Evolutionary conservation across 1,284 basidiomycete genomes (phyloP).

Genomic region (Heliocybe sulcata): DNA sequence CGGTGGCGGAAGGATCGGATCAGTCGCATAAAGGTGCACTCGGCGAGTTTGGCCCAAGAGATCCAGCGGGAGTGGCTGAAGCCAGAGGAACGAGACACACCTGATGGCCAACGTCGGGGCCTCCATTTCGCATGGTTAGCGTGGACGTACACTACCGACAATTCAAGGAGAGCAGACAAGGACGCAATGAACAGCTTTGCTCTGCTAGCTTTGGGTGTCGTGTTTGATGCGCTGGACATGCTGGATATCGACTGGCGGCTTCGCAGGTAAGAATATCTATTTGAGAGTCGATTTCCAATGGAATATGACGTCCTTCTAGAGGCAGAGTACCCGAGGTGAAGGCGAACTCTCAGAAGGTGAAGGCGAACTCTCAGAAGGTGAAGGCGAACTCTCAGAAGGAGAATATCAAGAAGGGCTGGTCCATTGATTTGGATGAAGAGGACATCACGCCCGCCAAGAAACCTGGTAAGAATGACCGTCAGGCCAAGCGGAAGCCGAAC

Average conservation of each 20-base stretch:
- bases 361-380: too few species aligned
- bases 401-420: slow-evolving; percentile 16
- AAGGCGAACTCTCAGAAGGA: slow-evolving; percentile 8
- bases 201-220: slow-evolving; percentile 48
- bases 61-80: slow-evolving; percentile 37
- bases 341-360: too few species aligned
- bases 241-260: slow-evolving; percentile 16
- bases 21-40: slow-evolving; percentile 55
- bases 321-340: too few species aligned
- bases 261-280: neutral
- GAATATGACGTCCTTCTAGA: too few species aligned
- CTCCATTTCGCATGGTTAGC: slow-evolving; percentile 54
- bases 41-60: slow-evolving; percentile 45
- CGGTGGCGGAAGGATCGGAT: slow-evolving; percentile 55
- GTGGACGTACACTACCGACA: slow-evolving; percentile 35
- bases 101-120: slow-evolving; percentile 18
- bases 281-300: neutral
- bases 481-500: neutral
- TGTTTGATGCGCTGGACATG: slow-evolving; percentile 52
- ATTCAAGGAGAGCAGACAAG: slow-evolving; percentile 7
- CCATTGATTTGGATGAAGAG: too few species aligned
- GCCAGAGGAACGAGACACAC: slow-evolving; percentile 13
- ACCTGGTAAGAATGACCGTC: too few species aligned
- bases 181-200: slow-evolving; percentile 67
- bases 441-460: too few species aligned